Evolutionary conservation across 768 basidiomycete genomes (phyloP).

Genomic region (Gymnopilus junonius): DNA sequence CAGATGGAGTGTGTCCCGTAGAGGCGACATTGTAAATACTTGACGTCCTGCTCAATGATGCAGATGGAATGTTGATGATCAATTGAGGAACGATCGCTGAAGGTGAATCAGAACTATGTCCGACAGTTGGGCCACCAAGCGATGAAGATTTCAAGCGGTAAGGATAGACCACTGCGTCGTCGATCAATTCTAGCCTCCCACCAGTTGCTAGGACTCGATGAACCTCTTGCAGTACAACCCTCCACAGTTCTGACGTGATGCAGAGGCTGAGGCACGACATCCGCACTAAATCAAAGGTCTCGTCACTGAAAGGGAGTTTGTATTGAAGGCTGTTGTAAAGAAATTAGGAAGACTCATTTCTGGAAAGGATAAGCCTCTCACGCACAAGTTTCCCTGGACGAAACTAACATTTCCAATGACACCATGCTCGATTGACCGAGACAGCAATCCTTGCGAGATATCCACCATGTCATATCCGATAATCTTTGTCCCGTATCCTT

Average conservation of each 20-base stretch:
- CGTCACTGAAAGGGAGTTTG: constrained; percentile 61
- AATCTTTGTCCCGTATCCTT: constrained; percentile 50
- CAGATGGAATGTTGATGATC: constrained; percentile 28
- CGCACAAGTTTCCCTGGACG: constrained; percentile 70
- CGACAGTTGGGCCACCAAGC: background rate
- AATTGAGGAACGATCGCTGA: constrained; percentile 22
- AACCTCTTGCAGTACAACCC: constrained; percentile 60
- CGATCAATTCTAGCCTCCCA: constrained; percentile 72
- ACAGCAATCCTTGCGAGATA: constrained; percentile 34
- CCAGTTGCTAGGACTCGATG: constrained; percentile 61
- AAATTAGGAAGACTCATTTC: background rate
- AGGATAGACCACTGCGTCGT: constrained; percentile 69
- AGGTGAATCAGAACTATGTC: background rate
- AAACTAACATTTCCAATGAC: constrained; percentile 50
- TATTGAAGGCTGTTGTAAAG: constrained; percentile 50
- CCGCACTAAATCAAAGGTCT: constrained; percentile 70
- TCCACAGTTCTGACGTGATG: constrained; percentile 64
- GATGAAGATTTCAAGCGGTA: constrained; percentile 37
- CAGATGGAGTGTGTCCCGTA: background rate
- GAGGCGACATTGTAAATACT: constrained; percentile 21
- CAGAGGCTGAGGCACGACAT: constrained; percentile 70
- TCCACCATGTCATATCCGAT: constrained; percentile 69
- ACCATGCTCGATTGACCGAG: constrained; percentile 36
- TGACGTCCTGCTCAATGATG: constrained; percentile 30
- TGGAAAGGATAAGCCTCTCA: constrained; percentile 13